Base-by-base conservation (phyloP, 495 filamentous ascomycete genomes). In the Tricharina praecox region DNA sequence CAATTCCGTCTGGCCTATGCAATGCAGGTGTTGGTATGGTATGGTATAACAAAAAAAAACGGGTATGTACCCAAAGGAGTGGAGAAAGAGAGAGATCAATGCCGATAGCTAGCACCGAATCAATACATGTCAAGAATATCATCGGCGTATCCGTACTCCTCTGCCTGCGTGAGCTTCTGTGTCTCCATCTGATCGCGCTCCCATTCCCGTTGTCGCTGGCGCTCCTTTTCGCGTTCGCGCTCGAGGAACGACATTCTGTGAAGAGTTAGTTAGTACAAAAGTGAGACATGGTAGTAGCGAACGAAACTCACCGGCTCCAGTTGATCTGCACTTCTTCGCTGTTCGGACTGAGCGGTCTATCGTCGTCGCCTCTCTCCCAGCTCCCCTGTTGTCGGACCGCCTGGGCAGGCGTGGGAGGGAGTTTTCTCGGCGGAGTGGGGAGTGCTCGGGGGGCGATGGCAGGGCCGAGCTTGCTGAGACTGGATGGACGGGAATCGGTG, bases 201-300 rank as follows among this genome's bases (percentile, higher is more conserved):
- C 90, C 90, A 97, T 55, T 97, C 90, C 43, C 74, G 70, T 66
- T 97, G 90, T 32, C 88, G 72, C 62, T 93, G 82, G 9, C 92
- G 74, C 65, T 97, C 90, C 52, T 82, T 73, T 63, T 97, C 90
- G 83, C 95, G 94, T 62, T 97, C 90, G 18, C 86, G 77, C 64
- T 94, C 86, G 1, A 96, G 70, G 4, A 97, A 71, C 2, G 81
- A 83, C 63, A 85, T 87, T 45, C 51, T 61, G 51, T 43, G 13
- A 19, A 23, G 24, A 16, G 9, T 35, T 18, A 13, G 30, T 19
- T 19, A 47, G 45, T 36, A 13, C 7, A 32, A 13, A 13, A n/a
- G n/a, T n/a, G n/a, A n/a, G n/a, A n/a, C n/a, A n/a, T n/a, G n/a
- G n/a, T n/a, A n/a, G n/a, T n/a, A n/a, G n/a, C n/a, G n/a, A 20